Evolutionary conservation across 2,329 filamentous ascomycete species (phyloP).

Genomic region (Venturia nashicola): DNA sequence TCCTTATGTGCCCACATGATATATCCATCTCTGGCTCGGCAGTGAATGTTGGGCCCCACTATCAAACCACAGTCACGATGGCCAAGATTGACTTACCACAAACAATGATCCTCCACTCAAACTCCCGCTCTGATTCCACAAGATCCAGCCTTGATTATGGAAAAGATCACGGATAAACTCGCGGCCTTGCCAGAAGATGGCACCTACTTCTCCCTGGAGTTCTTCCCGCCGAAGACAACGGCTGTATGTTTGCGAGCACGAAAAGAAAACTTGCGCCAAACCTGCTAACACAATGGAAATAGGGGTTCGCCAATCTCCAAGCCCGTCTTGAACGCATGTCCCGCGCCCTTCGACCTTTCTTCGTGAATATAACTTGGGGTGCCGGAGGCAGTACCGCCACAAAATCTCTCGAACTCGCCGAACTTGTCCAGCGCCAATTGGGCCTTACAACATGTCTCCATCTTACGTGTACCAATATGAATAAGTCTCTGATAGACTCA

Average conservation of each 20-base stretch:
- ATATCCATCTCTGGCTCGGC: not conserved
- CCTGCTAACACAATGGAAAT: conserved; percentile 10
- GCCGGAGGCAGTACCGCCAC: conserved; percentile 84
- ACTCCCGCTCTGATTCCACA: not conserved
- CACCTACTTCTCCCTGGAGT: conserved; percentile 92
- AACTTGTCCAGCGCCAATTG: conserved; percentile 86
- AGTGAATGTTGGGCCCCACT: not conserved
- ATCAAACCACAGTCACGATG: not conserved
- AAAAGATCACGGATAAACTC: conserved; percentile 92
- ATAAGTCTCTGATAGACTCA: conserved; percentile 69
- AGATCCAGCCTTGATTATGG: conserved; percentile 36
- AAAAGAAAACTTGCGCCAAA: not conserved
- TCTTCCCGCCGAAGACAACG: conserved; percentile 95
- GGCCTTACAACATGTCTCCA: conserved; percentile 91
- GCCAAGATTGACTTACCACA: not conserved
- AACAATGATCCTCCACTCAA: not conserved
- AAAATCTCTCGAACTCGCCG: conserved; percentile 87
- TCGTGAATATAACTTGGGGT: conserved; percentile 97
- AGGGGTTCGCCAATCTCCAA: conserved; percentile 85
- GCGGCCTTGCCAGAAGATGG: conserved; percentile 71
- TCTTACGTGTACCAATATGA: conserved; percentile 98
- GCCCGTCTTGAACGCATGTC: conserved; percentile 93
- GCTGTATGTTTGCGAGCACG: conserved; percentile 44
- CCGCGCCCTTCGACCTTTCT: conserved; percentile 76
- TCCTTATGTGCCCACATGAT: not conserved